A percentile compares a stretch with the other conserved stretches of the same genome.
phyloP scores from a whole-genome alignment of 352 stramenopile species.

The Phytophthora fragariaefolia region DNA sequence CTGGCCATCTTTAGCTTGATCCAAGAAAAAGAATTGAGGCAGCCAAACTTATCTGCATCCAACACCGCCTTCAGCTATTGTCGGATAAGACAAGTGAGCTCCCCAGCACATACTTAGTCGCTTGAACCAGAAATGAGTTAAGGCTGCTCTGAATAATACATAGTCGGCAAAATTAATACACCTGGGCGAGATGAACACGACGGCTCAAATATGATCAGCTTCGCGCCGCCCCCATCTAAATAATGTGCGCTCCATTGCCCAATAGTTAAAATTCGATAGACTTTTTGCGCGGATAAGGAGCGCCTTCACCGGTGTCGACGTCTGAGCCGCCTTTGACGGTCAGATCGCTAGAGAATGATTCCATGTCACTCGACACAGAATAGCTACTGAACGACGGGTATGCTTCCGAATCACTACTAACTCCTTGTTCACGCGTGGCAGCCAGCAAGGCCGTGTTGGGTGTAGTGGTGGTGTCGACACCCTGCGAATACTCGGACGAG shows the following conservation, averaged over 20 bases:
- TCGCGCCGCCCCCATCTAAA: conserved; percentile 9
- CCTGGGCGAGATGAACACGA: conserved; percentile 6
- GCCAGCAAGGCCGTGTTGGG: conserved; percentile 21
- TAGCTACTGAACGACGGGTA: conserved; percentile 34
- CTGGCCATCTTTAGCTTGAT: conserved; percentile 22
- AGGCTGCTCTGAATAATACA: no score
- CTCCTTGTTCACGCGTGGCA: conserved; percentile 5
- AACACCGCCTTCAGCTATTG: conserved; percentile 6
- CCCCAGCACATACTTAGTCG: conserved; percentile 20
- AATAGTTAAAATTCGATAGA: conserved; percentile 57
- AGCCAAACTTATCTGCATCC: conserved; percentile 14
- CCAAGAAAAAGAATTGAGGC: conserved; percentile 19
- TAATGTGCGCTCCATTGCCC: conserved; percentile 15
- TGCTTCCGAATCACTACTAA: conserved; percentile 14
- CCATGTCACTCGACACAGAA: conserved; percentile 37
- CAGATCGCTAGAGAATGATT: conserved; percentile 53
- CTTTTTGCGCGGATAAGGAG: conserved; percentile 45
- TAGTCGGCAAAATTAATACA: conserved; percentile 14
- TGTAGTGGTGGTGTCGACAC: conserved; percentile 33
- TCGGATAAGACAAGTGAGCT: conserved; percentile 18
- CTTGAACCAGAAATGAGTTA: neutral
- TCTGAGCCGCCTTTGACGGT: conserved; percentile 38
- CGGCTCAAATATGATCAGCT: neutral
- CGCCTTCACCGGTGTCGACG: conserved; percentile 22
- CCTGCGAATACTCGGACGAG: conserved; percentile 44